phyloP scores from a whole-genome alignment of 2,329 filamentous ascomycete species.

The Xylariaceae sp. region DNA sequence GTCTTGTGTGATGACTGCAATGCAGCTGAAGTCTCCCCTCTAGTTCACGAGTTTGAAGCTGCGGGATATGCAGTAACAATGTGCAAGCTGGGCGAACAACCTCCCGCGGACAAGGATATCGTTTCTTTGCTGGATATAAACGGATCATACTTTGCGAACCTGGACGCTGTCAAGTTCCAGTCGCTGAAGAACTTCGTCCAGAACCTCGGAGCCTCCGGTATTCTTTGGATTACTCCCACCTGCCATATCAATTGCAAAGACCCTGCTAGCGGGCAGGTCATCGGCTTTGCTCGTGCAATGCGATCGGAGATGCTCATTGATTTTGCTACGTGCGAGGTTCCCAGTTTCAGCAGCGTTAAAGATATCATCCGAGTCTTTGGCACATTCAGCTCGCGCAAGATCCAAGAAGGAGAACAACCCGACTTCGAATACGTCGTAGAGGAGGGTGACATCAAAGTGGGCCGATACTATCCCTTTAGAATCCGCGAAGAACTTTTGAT shows the following conservation, averaged over 20 bases:
- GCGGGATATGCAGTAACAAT: too few species aligned
- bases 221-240: conserved; percentile 39
- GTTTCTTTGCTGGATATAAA: conserved; percentile 32
- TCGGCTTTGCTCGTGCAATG: conserved; percentile 37
- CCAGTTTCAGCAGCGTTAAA: conserved; percentile 15
- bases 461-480: conserved; percentile 29
- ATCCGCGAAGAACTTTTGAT: conserved; percentile 28
- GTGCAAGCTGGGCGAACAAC: too few species aligned
- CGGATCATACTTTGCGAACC: conserved; percentile 29
- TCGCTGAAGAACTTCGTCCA: conserved; percentile 15
- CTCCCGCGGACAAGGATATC: too few species aligned
- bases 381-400: conserved; percentile 15
- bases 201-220: conserved; percentile 7
- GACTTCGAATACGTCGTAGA: conserved; percentile 37
- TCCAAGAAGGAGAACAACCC: conserved; percentile 24
- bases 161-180: conserved; percentile 18
- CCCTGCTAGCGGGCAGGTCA: conserved; percentile 32
- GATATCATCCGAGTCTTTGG: conserved; percentile 20
- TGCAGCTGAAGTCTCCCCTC: too few species aligned
- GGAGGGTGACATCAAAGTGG: conserved; percentile 29
- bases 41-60: too few species aligned
- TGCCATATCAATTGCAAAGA: conserved; percentile 32
- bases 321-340: conserved; percentile 37
- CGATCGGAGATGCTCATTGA: conserved; percentile 34
- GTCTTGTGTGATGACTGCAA: too few species aligned